Conservation (phyloP, 306 rosid species). For the Cucumis melo region DNA sequence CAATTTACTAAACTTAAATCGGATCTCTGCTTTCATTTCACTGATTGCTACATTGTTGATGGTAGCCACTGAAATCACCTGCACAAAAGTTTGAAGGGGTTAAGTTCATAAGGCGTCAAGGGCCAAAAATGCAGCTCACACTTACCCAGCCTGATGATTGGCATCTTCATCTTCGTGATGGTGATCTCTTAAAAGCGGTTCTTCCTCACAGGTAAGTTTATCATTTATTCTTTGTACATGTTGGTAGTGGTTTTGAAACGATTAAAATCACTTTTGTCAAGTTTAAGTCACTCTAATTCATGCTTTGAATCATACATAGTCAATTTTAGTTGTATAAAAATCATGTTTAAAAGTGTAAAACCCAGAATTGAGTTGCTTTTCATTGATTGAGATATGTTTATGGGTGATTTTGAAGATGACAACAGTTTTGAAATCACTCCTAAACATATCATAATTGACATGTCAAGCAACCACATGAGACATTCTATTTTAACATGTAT, state of each 20-base stretch:
- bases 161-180: conserved; percentile 91
- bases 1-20: background rate
- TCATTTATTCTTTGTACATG: background rate
- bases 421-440: no score
- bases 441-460: background rate
- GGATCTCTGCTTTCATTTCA: background rate
- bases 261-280: no score
- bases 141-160: conserved; percentile 81
- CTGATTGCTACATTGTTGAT: background rate
- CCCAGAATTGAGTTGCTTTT: no score
- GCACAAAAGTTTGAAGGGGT: conserved; percentile 15
- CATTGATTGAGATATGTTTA: no score
- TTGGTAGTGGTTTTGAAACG: no score
- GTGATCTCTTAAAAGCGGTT: conserved; percentile 62
- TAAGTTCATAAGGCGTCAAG: conserved; percentile 12
- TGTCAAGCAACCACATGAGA: background rate
- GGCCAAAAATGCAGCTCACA: conserved; percentile 60
- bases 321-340: no score
- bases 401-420: no score
- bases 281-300: no score
- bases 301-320: no score
- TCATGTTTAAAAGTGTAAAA: no score
- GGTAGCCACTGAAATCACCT: conserved; percentile 16
- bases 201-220: conserved; percentile 49
- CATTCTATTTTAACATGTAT: background rate